Base-by-base conservation (phyloP, 768 basidiomycete genomes). In the Grammothele lineata region DNA sequence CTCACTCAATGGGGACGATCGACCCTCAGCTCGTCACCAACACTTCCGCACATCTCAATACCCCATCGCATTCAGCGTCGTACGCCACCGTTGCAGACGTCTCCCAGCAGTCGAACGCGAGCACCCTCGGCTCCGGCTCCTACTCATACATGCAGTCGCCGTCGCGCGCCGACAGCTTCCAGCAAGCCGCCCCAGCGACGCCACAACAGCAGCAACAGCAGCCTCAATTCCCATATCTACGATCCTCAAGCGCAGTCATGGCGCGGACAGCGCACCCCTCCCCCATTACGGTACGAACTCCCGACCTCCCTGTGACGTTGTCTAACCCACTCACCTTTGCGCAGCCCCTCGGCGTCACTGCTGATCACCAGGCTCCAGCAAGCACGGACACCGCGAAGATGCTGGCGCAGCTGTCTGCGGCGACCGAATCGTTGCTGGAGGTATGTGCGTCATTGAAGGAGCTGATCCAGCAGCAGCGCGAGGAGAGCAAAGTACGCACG, bases 401-500 rank as follows among this genome's bases (percentile, higher is more conserved):
- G 2, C 62, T 76, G 18, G 60, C 76, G 11, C 75, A 78, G 51
- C 58, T 84, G 19, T 66, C 75, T 5, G 44, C 36, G 7, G 60
- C 84, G 36, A 73, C 80, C 4, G 81, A 85, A 51, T 70, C 70
- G 17, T 69, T 86, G 68, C 65, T 85, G 43, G 63, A 70, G 21
- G 71, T 77, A 14, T 81, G 76, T 51, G 61, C 45, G 22, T 47
- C 54, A 30, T 46, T 64, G 34, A 52, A 81, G 58, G 78, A 83
- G 51, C 74, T 79, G 49, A 64, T 88, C 33, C 81, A 81, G 51
- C 70, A 78, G 34, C 87, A 88, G 58, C 76, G 75, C 19, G 84
- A 87, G 55, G 78, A 84, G 27, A 77, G 76, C 50, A 82, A 83
- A 63, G 72, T 79, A 66, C 84, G 84, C 58, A 70, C 86, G 35